Base-by-base conservation (phyloP, 768 basidiomycete species). In the Boletus reticulatus region DNA sequence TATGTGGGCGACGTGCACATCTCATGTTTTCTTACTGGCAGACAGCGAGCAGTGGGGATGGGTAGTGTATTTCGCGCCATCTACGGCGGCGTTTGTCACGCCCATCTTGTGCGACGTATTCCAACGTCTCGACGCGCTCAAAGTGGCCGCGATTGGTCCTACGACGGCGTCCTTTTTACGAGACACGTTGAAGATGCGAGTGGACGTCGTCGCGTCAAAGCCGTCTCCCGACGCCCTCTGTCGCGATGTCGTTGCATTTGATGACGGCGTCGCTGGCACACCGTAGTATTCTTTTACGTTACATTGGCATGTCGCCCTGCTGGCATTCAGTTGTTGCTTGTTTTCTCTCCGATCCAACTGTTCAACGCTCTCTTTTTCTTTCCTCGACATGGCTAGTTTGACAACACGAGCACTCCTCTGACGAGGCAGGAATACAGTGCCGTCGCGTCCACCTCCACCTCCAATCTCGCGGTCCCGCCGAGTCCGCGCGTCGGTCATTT, bases 11-110 rank as follows among this genome's bases (percentile, higher is more conserved):
- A 50, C 10, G 36, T 27, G 24, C 45, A 36, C 19, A 20, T 31
- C 36, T 41, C 7, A 27, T 27, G 41, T n/a, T n/a, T n/a, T 45
- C 48, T 43, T 24, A 1, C 41, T 27, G n/a, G 45, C 41, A 56
- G 48, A 24, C 14, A 62, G 17, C 13, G 31, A 31, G n/a, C 27
- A 16, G 34, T 52, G 50, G 43, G 42, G 67, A 11, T 92, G 89
- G 90, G 80, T 89, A 2, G 81, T 85, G 19, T 82, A 82, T 65
- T 92, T 92, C 62, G 87, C 89, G 0, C 89, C 89, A 5, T 92
- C 89, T 1, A 79, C 81, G 3, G 85, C 87, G 1, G 77, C 76
- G 24, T 79, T 82, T 45, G 84, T 80, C 17, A 67, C 74, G 8
- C 87, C 87, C 2, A 66, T 75, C 12, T 58, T 92, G 36, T 67